phyloP scores from a whole-genome alignment of 208 protist genomes.

The Leptomonas pyrrhocoris region DNA sequence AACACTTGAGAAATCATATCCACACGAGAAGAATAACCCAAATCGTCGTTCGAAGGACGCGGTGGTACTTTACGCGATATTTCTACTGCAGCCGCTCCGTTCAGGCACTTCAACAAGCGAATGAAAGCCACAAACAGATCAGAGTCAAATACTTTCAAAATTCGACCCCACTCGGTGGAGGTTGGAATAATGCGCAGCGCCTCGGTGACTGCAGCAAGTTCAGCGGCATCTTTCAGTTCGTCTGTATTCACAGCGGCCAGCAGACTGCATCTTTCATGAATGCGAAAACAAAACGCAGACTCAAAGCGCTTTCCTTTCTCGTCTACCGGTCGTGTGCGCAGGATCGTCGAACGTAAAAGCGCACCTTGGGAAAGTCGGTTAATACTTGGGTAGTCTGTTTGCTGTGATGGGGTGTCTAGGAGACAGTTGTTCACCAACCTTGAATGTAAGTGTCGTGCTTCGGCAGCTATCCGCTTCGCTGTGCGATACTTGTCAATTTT shows the following conservation, averaged over 20 bases:
- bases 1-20: background rate
- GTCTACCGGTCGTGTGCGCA: slow-evolving; percentile 4
- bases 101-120: background rate
- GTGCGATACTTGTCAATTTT: slow-evolving; percentile 42
- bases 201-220: slow-evolving; percentile 14
- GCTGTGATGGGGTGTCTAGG: background rate
- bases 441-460: slow-evolving; percentile 45
- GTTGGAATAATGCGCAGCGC: slow-evolving; percentile 16
- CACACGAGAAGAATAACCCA: no score
- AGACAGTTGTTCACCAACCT: slow-evolving; percentile 39
- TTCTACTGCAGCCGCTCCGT: slow-evolving; percentile 9
- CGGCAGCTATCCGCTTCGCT: slow-evolving; percentile 43
- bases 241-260: slow-evolving; percentile 11
- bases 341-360: background rate
- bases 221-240: slow-evolving; percentile 7
- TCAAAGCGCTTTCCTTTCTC: slow-evolving; percentile 23
- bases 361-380: no score
- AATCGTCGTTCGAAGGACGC: background rate
- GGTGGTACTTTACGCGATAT: background rate
- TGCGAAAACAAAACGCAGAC: slow-evolving; percentile 31
- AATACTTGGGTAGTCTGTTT: background rate
- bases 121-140: slow-evolving; percentile 16
- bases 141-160: slow-evolving; percentile 15
- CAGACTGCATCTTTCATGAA: slow-evolving; percentile 32
- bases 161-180: slow-evolving; percentile 1